Evolutionary conservation across 31 red algal species (phyloP).

Genomic region (Odonthalia washingtoniensis): DNA sequence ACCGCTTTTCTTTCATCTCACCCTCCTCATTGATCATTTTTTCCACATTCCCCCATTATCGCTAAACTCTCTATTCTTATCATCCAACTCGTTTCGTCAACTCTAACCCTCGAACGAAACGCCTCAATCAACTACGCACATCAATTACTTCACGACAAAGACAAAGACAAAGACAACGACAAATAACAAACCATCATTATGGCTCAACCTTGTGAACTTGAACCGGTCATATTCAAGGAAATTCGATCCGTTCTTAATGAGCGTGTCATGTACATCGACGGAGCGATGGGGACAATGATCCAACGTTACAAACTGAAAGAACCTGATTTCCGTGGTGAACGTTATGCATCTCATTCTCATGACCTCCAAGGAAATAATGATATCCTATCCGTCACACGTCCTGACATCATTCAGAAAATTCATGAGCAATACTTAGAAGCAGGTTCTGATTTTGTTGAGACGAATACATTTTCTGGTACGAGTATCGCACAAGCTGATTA

Average conservation of each 20-base stretch:
- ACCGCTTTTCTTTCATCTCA: too few relatives aligned
- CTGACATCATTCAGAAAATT: slow-evolving; percentile 89
- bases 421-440: slow-evolving; percentile 86
- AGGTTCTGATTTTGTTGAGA: slow-evolving; percentile 91
- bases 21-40: too few relatives aligned
- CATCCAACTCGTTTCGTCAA: too few relatives aligned
- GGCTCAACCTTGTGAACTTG: slow-evolving; percentile 66
- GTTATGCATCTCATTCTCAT: slow-evolving; percentile 79
- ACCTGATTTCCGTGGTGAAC: slow-evolving; percentile 81
- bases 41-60: too few relatives aligned
- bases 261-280: slow-evolving; percentile 90
- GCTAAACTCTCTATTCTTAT: too few relatives aligned
- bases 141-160: neutral
- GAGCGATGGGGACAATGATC: slow-evolving; percentile 94
- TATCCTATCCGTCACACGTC: slow-evolving; percentile 89
- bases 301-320: slow-evolving; percentile 91
- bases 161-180: neutral
- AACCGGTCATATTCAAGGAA: slow-evolving; percentile 84
- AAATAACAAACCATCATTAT: slow-evolving; percentile 30
- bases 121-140: neutral
- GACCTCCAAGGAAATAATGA: slow-evolving; percentile 95
- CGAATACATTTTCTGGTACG: slow-evolving; percentile 94
- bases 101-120: neutral
- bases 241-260: slow-evolving; percentile 76
- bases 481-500: slow-evolving; percentile 93